Percentiles rank a stretch among this genome's conserved stretches.
Conservation (phyloP, 768 basidiomycete species). For the Macrolepiota albuminosa region DNA sequence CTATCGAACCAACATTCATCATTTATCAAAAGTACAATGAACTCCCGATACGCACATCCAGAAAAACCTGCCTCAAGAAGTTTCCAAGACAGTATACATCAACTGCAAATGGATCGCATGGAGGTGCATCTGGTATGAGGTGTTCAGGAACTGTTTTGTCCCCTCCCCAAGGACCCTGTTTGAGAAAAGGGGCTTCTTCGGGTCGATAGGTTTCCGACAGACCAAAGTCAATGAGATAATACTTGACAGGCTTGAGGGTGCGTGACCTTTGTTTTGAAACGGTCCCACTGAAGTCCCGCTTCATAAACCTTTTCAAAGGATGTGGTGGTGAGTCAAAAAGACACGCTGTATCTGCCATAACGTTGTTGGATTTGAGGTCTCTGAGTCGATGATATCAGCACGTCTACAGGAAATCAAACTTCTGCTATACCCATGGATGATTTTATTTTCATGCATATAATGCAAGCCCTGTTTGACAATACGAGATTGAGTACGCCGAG, state of each 20-base stretch:
- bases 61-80: constrained; percentile 17
- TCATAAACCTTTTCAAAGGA: constrained; percentile 1
- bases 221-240: constrained; percentile 8
- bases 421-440: constrained; percentile 26
- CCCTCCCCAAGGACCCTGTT: constrained; percentile 28
- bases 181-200: constrained; percentile 17
- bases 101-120: constrained; percentile 27
- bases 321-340: constrained; percentile 10
- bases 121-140: constrained; percentile 11
- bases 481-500: not conserved
- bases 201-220: constrained; percentile 17
- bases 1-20: not conserved
- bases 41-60: constrained; percentile 7
- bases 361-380: constrained; percentile 15
- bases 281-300: constrained; percentile 3
- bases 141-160: constrained; percentile 35
- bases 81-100: constrained; percentile 36
- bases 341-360: constrained; percentile 12
- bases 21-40: not conserved
- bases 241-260: constrained; percentile 3
- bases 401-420: not conserved
- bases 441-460: constrained; percentile 28
- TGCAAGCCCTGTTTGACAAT: constrained; percentile 20
- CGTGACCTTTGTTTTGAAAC: constrained; percentile 5
- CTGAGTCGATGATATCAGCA: not conserved